Evolutionary conservation across 345 rosid species (phyloP), one percentile per base, ranked within the genome.

Genomic region (Boechera divaricarpa): DNA sequence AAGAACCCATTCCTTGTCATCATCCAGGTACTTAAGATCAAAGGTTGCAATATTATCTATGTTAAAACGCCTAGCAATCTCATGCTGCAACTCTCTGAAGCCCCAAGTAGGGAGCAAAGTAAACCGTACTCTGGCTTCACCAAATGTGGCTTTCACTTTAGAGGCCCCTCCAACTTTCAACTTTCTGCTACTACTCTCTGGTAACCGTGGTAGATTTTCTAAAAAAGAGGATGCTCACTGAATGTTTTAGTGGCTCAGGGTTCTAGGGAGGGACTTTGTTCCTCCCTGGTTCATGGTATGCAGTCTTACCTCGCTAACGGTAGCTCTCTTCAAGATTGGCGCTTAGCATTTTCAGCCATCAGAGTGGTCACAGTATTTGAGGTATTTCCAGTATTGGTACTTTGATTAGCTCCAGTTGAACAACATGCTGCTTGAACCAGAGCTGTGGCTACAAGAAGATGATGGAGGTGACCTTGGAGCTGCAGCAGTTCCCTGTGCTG

Each of bases 371-470:
- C 52, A 21, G 79, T 75, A 31, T 54, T 69, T 51, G 59, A 57
- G 67, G 77, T 83, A 66, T 55, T 81, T 26, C 72, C 53, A 11
- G 82, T 72, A 52, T 71, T 69, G 59, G 58, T 72, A 16, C 75
- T 82, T 73, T 85, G 90, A 64, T 82, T 87, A 66, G 81, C 86
- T 74, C 86, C 91, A n/a, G 84, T 85, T 59, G 92, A 87, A 82
- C 85, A 87, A 73, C 87, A 82, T 2, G 85, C n/a, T 85, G 73
- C 89, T 89, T 77, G 96, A 89, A 58, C 94, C 89, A 53, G 93
- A 90, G 86, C 94, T 92, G 42, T 84, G 96, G 74, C 92, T 88
- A 69, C 89, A 79, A 7, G 98, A 94, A 44, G 97, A 87, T 63
- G 97, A 77, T 53, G 84, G 87, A 55, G 78, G 71, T 28, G 97